Evolutionary conservation across 495 filamentous ascomycete genomes (phyloP).

Genomic region (Penicillium angulare): DNA sequence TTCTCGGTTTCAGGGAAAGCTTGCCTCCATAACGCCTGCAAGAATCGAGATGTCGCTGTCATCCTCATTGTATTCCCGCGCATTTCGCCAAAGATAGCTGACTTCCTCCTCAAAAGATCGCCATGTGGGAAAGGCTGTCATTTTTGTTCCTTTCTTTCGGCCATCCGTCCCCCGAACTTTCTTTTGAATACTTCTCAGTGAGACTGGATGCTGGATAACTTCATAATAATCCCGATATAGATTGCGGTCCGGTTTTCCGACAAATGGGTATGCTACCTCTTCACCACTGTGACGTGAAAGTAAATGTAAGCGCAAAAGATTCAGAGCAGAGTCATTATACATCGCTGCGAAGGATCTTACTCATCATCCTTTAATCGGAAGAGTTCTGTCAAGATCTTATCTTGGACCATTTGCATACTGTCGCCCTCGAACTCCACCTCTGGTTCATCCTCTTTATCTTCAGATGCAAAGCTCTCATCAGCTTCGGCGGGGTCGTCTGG

Average conservation of each 20-base stretch:
- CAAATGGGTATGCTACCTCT: conserved; percentile 31
- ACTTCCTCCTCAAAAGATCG: conserved; percentile 73
- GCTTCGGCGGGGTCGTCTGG: conserved; percentile 20
- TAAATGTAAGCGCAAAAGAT: no score
- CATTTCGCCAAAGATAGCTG: conserved; percentile 80
- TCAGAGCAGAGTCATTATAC: neutral
- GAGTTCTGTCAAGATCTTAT: conserved; percentile 69
- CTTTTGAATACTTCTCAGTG: conserved; percentile 68
- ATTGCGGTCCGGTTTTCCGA: conserved; percentile 32
- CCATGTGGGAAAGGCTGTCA: conserved; percentile 76
- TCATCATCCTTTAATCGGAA: conserved; percentile 60
- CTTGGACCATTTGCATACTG: conserved; percentile 75
- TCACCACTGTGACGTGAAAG: conserved; percentile 21
- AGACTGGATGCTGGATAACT: conserved; percentile 70
- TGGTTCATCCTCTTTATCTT: conserved; percentile 41
- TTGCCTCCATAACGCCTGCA: conserved; percentile 73
- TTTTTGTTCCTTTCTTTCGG: conserved; percentile 58
- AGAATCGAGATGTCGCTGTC: conserved; percentile 72
- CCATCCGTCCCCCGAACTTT: conserved; percentile 66
- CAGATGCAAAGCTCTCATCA: conserved; percentile 17
- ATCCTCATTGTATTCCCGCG: conserved; percentile 84
- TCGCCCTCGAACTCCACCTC: conserved; percentile 59
- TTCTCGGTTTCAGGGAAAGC: conserved; percentile 5
- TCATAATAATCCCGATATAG: conserved; percentile 66
- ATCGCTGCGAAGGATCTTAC: conserved; percentile 39